These are phyloP conservation scores for Straminergon stramineum DNA, from an alignment of 225 moss, liverwort and hornwort species.

Conservation along the genomic window DNA sequence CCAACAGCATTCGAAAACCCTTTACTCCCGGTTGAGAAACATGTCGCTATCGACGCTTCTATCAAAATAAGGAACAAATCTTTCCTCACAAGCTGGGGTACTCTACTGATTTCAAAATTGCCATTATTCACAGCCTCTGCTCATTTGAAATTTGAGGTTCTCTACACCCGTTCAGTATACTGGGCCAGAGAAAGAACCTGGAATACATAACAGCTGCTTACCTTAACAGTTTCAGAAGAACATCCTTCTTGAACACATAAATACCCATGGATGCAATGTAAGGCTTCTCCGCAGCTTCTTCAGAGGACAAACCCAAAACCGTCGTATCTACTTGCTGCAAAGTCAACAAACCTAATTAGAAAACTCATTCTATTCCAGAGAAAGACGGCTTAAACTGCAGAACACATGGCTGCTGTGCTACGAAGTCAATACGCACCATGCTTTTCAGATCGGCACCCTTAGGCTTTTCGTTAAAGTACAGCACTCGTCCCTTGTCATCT, in stretches of 20 bases:
- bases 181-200: neutral
- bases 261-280: constrained; percentile 97
- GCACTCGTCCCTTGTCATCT: constrained; percentile 62
- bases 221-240: constrained; percentile 77
- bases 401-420: neutral
- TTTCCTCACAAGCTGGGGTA: neutral
- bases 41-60: neutral
- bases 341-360: neutral
- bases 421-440: constrained; percentile 33
- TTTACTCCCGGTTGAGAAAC: neutral
- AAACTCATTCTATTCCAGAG: neutral
- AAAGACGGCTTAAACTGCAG: neutral
- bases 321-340: constrained; percentile 88
- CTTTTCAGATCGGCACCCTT: constrained; percentile 53
- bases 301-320: constrained; percentile 60
- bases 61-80: neutral
- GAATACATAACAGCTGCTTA: neutral
- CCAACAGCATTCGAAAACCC: neutral
- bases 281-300: constrained; percentile 59
- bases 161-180: neutral
- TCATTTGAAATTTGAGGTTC: neutral
- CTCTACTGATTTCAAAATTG: neutral
- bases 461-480: constrained; percentile 80
- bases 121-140: neutral
- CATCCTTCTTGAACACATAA: constrained; percentile 83